Conservation (phyloP, 495 filamentous ascomycete genomes). For the Podospora conica region DNA sequence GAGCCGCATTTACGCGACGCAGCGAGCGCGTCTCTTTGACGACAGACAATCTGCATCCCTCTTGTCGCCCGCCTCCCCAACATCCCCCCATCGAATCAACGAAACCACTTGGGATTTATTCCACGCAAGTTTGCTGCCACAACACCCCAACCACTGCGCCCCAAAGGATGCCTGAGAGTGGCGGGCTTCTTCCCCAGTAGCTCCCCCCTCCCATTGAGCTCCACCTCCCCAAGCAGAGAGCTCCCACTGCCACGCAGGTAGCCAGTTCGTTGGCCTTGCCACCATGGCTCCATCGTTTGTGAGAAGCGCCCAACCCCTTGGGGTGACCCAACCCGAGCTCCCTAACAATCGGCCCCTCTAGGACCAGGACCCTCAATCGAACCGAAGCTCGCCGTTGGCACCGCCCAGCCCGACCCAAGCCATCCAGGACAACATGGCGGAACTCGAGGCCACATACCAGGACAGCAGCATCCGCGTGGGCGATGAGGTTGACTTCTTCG, state of each 20-base stretch:
- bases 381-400: constrained; percentile 15
- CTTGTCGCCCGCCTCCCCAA: not conserved
- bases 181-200: not conserved
- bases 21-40: constrained; percentile 7
- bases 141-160: not conserved
- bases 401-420: constrained; percentile 17
- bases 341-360: constrained; percentile 12
- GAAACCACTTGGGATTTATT: not conserved
- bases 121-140: not conserved
- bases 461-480: constrained; percentile 27
- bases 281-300: constrained; percentile 29
- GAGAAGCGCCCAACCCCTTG: constrained; percentile 7
- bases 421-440: constrained; percentile 20
- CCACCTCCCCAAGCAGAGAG: not conserved
- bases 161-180: not conserved
- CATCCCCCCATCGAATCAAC: not conserved
- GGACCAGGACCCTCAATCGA: constrained; percentile 16
- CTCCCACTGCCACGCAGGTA: not conserved
- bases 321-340: not conserved
- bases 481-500: constrained; percentile 42
- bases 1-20: constrained; percentile 20
- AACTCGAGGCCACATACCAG: constrained; percentile 25
- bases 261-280: not conserved
- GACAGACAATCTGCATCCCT: not conserved
- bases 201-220: not conserved